Conservation (phyloP, 179 eudicot species). For the Spergularia azorica region DNA sequence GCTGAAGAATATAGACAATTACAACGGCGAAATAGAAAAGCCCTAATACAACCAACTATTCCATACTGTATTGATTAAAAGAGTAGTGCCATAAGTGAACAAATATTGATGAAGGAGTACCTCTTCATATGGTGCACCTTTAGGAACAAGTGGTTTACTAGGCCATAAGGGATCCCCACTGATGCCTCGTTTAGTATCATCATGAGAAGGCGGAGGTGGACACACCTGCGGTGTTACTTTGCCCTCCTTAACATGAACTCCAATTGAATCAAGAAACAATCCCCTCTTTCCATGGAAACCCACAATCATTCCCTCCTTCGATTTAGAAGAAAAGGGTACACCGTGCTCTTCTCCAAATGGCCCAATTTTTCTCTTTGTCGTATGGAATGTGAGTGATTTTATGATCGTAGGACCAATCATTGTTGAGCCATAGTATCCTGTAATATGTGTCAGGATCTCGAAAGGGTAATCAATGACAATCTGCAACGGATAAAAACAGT, state of each 20-base stretch:
- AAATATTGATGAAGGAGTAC: slow-evolving; percentile 22
- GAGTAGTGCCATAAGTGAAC: not conserved
- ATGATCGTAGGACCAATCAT: slow-evolving; percentile 65
- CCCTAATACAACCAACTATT: not conserved
- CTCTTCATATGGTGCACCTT: slow-evolving; percentile 42
- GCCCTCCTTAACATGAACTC: slow-evolving; percentile 75
- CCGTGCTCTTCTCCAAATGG: slow-evolving; percentile 83
- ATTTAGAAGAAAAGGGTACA: slow-evolving; percentile 50
- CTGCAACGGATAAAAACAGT: slow-evolving; percentile 34
- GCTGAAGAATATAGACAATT: slow-evolving; percentile 28
- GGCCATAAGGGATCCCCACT: slow-evolving; percentile 51
- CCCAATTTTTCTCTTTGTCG: slow-evolving; percentile 64
- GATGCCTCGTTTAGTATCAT: too few species aligned
- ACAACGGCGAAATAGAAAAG: not conserved
- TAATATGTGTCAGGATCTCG: slow-evolving; percentile 72
- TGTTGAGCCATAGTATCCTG: slow-evolving; percentile 66
- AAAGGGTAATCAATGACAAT: slow-evolving; percentile 64
- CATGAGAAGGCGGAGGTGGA: slow-evolving; percentile 34
- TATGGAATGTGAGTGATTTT: slow-evolving; percentile 77
- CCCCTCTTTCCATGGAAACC: slow-evolving; percentile 87
- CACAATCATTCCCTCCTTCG: slow-evolving; percentile 61
- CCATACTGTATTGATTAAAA: not conserved
- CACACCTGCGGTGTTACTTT: slow-evolving; percentile 47
- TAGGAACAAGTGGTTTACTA: slow-evolving; percentile 31
- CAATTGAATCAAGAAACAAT: slow-evolving; percentile 73